A percentile compares a stretch with the other conserved stretches of the same genome.
phyloP scores from a whole-genome alignment of 805 yeast genomes.

The Metahyphopichia silvanorum region DNA sequence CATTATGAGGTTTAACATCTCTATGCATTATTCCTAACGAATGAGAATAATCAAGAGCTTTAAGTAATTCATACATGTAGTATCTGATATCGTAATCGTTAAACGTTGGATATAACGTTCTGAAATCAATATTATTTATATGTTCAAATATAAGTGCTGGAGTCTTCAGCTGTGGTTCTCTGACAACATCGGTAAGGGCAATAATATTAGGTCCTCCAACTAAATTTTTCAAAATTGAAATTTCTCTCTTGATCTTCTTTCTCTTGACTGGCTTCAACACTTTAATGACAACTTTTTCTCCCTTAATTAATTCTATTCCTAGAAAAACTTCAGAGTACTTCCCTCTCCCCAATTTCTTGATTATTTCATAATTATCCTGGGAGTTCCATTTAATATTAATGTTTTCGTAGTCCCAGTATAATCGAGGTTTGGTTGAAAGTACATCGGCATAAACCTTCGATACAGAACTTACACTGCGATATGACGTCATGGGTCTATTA shows the following conservation, averaged over 20 bases:
- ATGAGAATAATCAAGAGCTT: slow-evolving; percentile 84
- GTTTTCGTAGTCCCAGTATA: slow-evolving; percentile 81
- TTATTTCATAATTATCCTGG: slow-evolving; percentile 81
- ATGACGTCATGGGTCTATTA: slow-evolving; percentile 12
- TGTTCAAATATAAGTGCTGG: slow-evolving; percentile 88
- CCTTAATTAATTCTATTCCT: slow-evolving; percentile 65
- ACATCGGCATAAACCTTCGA: slow-evolving; percentile 83
- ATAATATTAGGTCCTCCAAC: slow-evolving; percentile 82
- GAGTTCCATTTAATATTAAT: slow-evolving; percentile 79
- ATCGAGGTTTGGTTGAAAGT: slow-evolving; percentile 68
- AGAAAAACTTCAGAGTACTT: slow-evolving; percentile 92
- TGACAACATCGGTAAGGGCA: slow-evolving; percentile 74
- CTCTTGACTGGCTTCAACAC: slow-evolving; percentile 91
- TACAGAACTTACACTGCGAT: slow-evolving; percentile 42
- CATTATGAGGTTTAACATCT: slow-evolving; percentile 91
- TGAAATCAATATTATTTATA: slow-evolving; percentile 80
- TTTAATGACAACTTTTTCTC: slow-evolving; percentile 75
- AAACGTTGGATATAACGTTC: slow-evolving; percentile 81
- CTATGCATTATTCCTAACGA: slow-evolving; percentile 94
- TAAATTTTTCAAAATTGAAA: slow-evolving; percentile 80
- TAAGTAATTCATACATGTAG: slow-evolving; percentile 79
- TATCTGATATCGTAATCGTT: slow-evolving; percentile 70
- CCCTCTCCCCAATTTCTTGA: slow-evolving; percentile 85
- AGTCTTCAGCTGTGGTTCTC: slow-evolving; percentile 80
- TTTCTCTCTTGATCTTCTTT: slow-evolving; percentile 89